A percentile compares a stretch with the other conserved stretches of the same genome.
phyloP scores from a whole-genome alignment of 192 early-diverging fungal genomes.

The Coemansia sp. region DNA sequence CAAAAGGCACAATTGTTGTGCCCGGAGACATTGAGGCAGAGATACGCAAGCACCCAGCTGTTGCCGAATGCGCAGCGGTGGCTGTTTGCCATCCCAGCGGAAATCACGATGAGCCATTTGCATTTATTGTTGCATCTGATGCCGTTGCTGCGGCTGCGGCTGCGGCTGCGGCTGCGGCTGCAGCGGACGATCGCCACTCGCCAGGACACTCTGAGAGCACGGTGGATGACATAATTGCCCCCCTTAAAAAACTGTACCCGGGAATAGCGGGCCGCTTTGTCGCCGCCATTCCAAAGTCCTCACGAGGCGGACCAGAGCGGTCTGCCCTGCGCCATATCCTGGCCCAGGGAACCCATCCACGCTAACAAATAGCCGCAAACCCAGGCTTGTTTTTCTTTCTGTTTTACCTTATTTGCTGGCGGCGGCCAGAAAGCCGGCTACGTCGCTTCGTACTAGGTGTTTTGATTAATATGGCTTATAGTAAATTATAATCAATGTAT shows the following conservation, averaged over 20 bases:
- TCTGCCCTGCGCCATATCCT: conserved; percentile 7
- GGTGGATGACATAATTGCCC: conserved; percentile 4
- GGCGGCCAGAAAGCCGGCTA: no score
- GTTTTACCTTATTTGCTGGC: neutral
- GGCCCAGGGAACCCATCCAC: conserved; percentile 6
- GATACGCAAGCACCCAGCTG: conserved; percentile 7
- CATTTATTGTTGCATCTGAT: conserved; percentile 18
- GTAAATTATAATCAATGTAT: neutral
- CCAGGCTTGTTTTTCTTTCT: no score
- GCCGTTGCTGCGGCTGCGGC: neutral
- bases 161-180: neutral
- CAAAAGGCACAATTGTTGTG: conserved; percentile 2
- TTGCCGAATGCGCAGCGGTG: conserved; percentile 40
- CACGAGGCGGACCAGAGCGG: conserved; percentile 18
- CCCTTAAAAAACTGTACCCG: conserved; percentile 13
- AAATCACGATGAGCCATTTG: conserved; percentile 14
- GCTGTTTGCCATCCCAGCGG: conserved; percentile 2
- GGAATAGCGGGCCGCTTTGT: conserved; percentile 21
- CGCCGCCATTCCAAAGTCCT: conserved; percentile 23
- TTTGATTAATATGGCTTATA: neutral
- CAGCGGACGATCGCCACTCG: neutral
- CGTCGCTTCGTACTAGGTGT: no score
- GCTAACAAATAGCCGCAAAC: no score
- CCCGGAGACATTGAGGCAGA: conserved; percentile 33
- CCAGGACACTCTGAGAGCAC: no score